Percentiles rank a stretch among this genome's conserved stretches.
phyloP scores from a whole-genome alignment of 2,329 filamentous ascomycete genomes.

The Ophiostoma populinum region DNA sequence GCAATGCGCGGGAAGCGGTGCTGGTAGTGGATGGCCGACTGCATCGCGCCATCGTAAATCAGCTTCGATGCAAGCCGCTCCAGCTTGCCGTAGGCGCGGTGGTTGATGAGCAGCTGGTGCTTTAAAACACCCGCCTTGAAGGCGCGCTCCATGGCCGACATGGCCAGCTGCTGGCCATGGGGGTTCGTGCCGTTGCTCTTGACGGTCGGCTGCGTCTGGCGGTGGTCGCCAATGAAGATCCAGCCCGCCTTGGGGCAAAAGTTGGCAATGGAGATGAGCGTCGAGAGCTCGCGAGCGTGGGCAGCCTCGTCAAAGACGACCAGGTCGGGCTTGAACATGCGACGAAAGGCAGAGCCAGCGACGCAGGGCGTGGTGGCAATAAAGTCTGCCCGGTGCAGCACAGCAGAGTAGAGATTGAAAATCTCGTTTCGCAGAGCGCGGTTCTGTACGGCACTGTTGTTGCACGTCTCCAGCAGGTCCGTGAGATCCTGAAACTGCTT shows the following conservation, averaged over 20 bases:
- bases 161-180: conserved; percentile 11
- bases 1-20: conserved; percentile 9
- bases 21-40: conserved; percentile 13
- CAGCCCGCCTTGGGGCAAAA: conserved; percentile 23
- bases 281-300: conserved; percentile 27
- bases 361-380: conserved; percentile 30
- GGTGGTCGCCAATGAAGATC: conserved; percentile 29
- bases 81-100: conserved; percentile 15
- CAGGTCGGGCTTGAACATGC: conserved; percentile 60
- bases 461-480: conserved; percentile 19
- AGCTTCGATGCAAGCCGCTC: conserved; percentile 24
- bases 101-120: conserved; percentile 16
- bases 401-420: conserved; percentile 21
- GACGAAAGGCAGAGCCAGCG: conserved; percentile 20
- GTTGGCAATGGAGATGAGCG: conserved; percentile 26
- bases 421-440: conserved; percentile 14
- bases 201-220: conserved; percentile 26
- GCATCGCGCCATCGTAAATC: conserved; percentile 25
- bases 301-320: conserved; percentile 64
- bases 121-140: conserved; percentile 11
- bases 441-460: conserved; percentile 11
- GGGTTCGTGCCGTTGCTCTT: conserved; percentile 9
- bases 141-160: conserved; percentile 15
- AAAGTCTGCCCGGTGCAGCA: conserved; percentile 24
- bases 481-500: conserved; percentile 19